Conservation (phyloP, 2,329 filamentous ascomycete genomes). For the Daldinia sp. region DNA sequence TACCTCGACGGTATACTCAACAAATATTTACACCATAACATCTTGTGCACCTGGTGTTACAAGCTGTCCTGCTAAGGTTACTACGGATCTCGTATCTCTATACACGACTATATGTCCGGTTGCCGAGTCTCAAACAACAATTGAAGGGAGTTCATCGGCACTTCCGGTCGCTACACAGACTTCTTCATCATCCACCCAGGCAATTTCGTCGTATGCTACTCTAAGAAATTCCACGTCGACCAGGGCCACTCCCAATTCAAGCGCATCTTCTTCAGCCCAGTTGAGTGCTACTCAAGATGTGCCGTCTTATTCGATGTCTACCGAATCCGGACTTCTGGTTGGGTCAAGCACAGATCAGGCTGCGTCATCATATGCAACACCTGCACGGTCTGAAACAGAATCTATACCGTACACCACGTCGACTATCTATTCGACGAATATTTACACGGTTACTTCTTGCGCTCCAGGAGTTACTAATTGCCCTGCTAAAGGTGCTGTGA, state of each 20-base stretch:
- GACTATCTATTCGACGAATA: constrained; percentile 44
- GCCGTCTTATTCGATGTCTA: constrained; percentile 16
- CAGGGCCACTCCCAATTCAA: constrained; percentile 2
- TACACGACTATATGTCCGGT: constrained; percentile 46
- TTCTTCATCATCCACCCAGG: constrained; percentile 16
- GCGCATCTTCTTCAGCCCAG: constrained; percentile 4
- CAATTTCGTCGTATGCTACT: constrained; percentile 25
- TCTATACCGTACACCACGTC: constrained; percentile 43
- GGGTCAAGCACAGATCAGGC: constrained; percentile 19
- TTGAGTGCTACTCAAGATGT: constrained; percentile 16
- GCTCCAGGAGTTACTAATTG: constrained; percentile 42
- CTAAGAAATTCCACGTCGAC: constrained; percentile 13
- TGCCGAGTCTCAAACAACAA: constrained; percentile 23
- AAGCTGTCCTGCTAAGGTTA: constrained; percentile 43
- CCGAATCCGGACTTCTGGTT: constrained; percentile 9
- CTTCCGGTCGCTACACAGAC: constrained; percentile 23
- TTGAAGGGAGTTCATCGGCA: constrained; percentile 19
- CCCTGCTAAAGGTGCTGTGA: constrained; percentile 39
- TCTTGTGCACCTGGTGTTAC: constrained; percentile 41
- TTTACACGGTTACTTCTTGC: constrained; percentile 44
- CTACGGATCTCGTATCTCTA: constrained; percentile 44
- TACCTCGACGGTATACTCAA: constrained; percentile 44
- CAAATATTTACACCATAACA: constrained; percentile 43
- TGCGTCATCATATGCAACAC: constrained; percentile 16
- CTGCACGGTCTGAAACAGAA: constrained; percentile 34